Evolutionary conservation across 257 asterid genomes (phyloP).

Genomic region (Galeopsis tetrahit): DNA sequence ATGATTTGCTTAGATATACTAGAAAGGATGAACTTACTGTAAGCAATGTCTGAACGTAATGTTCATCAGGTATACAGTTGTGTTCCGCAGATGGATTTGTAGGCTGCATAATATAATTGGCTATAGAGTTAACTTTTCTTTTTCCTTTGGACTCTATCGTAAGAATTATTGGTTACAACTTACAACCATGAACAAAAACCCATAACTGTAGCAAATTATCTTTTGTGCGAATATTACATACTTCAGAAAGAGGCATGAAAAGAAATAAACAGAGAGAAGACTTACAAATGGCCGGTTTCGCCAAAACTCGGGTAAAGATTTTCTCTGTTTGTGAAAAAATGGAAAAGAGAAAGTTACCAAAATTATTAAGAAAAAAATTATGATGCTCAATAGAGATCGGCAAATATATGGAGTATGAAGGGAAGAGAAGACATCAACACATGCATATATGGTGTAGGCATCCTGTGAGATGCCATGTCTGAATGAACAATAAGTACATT

Average conservation of each 20-base stretch:
- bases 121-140: slow-evolving; percentile 1
- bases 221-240: slow-evolving; percentile 7
- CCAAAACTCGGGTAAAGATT: slow-evolving; percentile 97
- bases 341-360: slow-evolving; percentile 31
- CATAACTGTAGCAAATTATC: not conserved
- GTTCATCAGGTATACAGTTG: slow-evolving; percentile 99
- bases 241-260: slow-evolving; percentile 25
- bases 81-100: slow-evolving; percentile 76
- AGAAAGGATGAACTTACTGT: slow-evolving; percentile 58
- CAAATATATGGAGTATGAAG: slow-evolving; percentile 10
- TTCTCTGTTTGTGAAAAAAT: slow-evolving; percentile 58
- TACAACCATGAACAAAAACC: not conserved
- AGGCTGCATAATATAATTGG: slow-evolving; percentile 59
- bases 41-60: slow-evolving; percentile 91
- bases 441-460: slow-evolving; percentile 16
- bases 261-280: slow-evolving; percentile 31
- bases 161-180: slow-evolving; percentile 9
- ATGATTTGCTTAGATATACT: slow-evolving; percentile 3
- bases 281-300: slow-evolving; percentile 85
- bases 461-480: not conserved
- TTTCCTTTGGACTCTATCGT: not conserved
- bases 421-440: slow-evolving; percentile 9
- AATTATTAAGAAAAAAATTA: slow-evolving; percentile 1
- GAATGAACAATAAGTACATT: slow-evolving; percentile 22
- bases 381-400: not conserved